phyloP scores from a whole-genome alignment of 2,329 filamentous ascomycete species.

The Herpotrichia juniperi region DNA sequence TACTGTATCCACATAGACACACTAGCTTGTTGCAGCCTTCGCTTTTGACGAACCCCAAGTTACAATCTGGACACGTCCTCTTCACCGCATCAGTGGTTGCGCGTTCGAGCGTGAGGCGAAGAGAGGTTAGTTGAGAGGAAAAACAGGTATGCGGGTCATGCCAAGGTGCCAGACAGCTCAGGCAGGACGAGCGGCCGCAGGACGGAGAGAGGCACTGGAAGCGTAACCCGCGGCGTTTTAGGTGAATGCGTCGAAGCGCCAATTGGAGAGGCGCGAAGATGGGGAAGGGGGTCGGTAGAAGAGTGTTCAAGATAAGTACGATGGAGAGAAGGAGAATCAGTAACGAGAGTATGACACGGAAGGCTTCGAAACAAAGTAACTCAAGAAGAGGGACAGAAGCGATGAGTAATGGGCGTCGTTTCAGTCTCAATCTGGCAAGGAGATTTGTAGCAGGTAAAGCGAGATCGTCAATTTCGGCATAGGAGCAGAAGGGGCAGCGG shows the following conservation, averaged over 20 bases:
- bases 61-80: conserved; percentile 90
- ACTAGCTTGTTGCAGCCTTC: conserved; percentile 97
- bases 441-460: conserved; percentile 31
- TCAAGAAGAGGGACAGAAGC: conserved; percentile 36
- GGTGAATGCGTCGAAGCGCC: conserved; percentile 70
- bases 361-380: conserved; percentile 39
- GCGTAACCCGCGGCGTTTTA: conserved; percentile 73
- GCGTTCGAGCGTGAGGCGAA: conserved; percentile 88
- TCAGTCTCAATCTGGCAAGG: conserved; percentile 29
- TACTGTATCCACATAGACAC: conserved; percentile 93
- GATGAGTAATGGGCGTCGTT: conserved; percentile 37
- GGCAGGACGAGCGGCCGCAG: conserved; percentile 76
- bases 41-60: conserved; percentile 89
- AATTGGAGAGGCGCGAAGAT: conserved; percentile 56
- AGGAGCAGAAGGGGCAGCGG: conserved; percentile 88
- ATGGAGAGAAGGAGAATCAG: conserved; percentile 55
- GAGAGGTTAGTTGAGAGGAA: conserved; percentile 73
- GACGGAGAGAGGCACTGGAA: conserved; percentile 76
- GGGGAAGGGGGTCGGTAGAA: conserved; percentile 27
- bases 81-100: conserved; percentile 95
- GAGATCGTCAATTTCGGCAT: conserved; percentile 79
- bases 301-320: conserved; percentile 24
- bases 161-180: conserved; percentile 83
- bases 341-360: conserved; percentile 60
- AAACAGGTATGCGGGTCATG: conserved; percentile 88